These are phyloP conservation scores for Panellus pusillus DNA, from an alignment of 768 basidiomycete genomes.

Conservation along the genomic window DNA sequence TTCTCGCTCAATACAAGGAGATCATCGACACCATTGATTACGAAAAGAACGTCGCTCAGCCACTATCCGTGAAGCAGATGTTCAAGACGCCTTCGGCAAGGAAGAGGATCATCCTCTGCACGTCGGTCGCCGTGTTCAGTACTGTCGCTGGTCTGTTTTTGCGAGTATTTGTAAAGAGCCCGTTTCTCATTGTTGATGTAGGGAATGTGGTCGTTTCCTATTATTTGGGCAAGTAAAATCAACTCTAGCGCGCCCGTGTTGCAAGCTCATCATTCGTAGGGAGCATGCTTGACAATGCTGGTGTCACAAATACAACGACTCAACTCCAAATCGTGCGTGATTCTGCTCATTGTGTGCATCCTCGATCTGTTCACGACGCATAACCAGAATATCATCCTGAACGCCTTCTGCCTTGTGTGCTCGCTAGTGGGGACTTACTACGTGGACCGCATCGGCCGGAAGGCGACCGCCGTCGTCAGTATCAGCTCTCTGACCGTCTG, in stretches of 20 bases:
- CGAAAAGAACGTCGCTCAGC: constrained; percentile 26
- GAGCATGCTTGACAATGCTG: constrained; percentile 23
- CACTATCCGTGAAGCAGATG: constrained; percentile 20
- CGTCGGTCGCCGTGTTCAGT: constrained; percentile 26
- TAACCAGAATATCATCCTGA: constrained; percentile 24
- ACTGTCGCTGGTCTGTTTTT: constrained; percentile 22
- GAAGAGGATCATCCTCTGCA: constrained; percentile 22
- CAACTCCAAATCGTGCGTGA: constrained; percentile 24
- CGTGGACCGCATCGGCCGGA: constrained; percentile 24
- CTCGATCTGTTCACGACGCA: neutral
- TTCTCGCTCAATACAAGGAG: constrained; percentile 32
- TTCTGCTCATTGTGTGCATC: neutral
- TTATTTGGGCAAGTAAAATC: constrained; percentile 19
- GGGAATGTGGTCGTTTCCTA: constrained; percentile 26
- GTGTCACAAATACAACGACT: constrained; percentile 21
- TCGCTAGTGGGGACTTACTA: constrained; percentile 23
- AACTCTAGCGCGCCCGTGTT: neutral
- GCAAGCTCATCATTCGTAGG: neutral
- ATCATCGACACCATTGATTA: constrained; percentile 34
- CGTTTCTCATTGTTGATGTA: neutral
- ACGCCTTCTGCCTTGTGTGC: constrained; percentile 25
- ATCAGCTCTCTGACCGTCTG: constrained; percentile 23
- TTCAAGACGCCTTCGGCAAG: constrained; percentile 23
- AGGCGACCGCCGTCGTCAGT: constrained; percentile 22
- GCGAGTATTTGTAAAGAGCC: neutral